phyloP scores from a whole-genome alignment of 495 filamentous ascomycete genomes.

The Penicillium egyptiacum region DNA sequence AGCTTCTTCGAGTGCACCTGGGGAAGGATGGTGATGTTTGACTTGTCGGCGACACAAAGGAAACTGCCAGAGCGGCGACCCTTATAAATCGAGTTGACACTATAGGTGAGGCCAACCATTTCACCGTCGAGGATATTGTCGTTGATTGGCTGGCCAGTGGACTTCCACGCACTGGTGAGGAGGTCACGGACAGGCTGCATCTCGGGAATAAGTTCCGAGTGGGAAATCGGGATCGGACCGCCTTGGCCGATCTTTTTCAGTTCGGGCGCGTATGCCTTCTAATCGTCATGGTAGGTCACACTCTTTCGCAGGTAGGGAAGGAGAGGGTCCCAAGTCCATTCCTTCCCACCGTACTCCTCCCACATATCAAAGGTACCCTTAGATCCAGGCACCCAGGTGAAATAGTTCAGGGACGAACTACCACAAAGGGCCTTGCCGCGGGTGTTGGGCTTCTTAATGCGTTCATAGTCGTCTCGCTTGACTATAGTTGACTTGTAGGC shows the following conservation, averaged over 20 bases:
- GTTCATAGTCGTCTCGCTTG: conserved; percentile 59
- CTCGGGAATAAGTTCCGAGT: conserved; percentile 56
- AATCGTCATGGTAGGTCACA: conserved; percentile 56
- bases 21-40: conserved; percentile 54
- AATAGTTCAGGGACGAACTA: conserved; percentile 53
- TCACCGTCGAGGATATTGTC: conserved; percentile 57
- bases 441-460: conserved; percentile 61
- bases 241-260: conserved; percentile 48
- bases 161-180: conserved; percentile 54
- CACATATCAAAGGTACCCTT: conserved; percentile 58
- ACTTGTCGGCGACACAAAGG: conserved; percentile 52
- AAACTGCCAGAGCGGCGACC: conserved; percentile 55
- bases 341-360: conserved; percentile 53
- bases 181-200: conserved; percentile 55
- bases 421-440: conserved; percentile 57
- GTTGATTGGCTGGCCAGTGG: conserved; percentile 49
- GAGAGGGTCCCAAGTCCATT: conserved; percentile 56
- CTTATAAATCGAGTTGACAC: conserved; percentile 57
- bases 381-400: conserved; percentile 56
- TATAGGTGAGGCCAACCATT: conserved; percentile 55
- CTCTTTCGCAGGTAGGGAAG: conserved; percentile 55
- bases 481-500: conserved; percentile 63
- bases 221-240: conserved; percentile 55
- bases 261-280: conserved; percentile 33
- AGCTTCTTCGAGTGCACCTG: conserved; percentile 51